Evolutionary conservation across 2,329 filamentous ascomycete genomes (phyloP).

Genomic region (Magnaporthiopsis poae): DNA sequence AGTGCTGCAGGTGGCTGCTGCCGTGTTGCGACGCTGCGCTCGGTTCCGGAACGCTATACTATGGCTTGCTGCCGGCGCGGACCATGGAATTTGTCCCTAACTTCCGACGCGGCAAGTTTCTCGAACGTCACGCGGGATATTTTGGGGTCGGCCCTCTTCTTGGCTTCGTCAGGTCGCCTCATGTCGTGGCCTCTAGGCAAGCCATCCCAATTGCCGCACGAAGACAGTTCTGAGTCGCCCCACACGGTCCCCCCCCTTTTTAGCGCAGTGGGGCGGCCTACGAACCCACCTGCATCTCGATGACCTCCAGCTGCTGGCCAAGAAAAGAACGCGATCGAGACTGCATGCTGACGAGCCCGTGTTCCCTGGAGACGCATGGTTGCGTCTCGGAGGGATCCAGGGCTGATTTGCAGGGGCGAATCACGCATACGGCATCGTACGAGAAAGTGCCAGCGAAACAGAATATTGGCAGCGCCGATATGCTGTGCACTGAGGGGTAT

Average conservation of each 20-base stretch:
- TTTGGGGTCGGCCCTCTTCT: background rate
- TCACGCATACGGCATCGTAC: too few species aligned
- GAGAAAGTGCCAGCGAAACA: too few species aligned
- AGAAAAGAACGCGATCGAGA: too few species aligned
- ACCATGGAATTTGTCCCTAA: background rate
- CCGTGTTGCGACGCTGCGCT: background rate
- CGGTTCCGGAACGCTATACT: background rate
- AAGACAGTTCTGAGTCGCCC: background rate
- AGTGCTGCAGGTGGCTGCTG: background rate
- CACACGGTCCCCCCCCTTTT: background rate
- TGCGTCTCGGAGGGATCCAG: too few species aligned
- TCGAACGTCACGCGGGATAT: background rate
- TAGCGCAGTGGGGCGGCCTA: background rate
- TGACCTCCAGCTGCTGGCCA: too few species aligned
- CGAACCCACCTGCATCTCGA: too few species aligned
- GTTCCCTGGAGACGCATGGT: too few species aligned
- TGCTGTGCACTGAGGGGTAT: too few species aligned
- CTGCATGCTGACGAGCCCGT: too few species aligned
- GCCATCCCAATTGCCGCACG: background rate
- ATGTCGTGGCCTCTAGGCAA: background rate
- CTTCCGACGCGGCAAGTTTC: background rate
- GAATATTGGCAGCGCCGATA: too few species aligned
- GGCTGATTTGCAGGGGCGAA: too few species aligned
- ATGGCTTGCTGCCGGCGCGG: too few species aligned
- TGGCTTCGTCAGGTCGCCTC: background rate